Base-by-base conservation (phyloP, 2,329 filamentous ascomycete genomes). In the Epichloe hybrida region DNA sequence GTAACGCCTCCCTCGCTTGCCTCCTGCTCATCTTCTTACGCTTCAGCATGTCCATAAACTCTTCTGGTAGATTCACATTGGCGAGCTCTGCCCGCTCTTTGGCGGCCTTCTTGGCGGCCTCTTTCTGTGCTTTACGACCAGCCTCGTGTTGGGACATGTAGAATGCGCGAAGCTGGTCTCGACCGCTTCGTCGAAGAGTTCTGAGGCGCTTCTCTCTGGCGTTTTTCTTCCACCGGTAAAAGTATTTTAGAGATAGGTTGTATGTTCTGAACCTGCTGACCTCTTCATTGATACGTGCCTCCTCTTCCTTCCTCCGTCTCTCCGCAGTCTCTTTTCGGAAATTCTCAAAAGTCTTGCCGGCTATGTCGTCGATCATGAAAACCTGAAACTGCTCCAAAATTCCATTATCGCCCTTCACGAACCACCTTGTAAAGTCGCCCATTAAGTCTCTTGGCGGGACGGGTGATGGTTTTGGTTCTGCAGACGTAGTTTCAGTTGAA, bases 141-240 rank as follows among this genome's bases (percentile, higher is more conserved):
- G 61, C 65, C 17, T 56, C 61, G 36, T 63, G 61, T 49, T 69
- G 69, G 3, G 66, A 64, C 23, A 67, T 64, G 34, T 70, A 69
- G 58, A 73, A 78, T 2, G 66, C 62, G 27, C 69, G 70, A 55
- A 75, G 68, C 53, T 75, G 70, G 42, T 78, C 74, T 48, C 74
- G 72, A 21, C 74, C 76, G 40, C 72, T 69, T 35, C 69, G 69
- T 7, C 77, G 73, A 21, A 79, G 69, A n/a, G 69, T 68, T 50
- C 72, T 69, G 15, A 76, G 68, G 3, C 73, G 69, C 17, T 69
- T 70, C 44, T 72, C 68, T 12, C 76, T 69, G 8, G 72, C 74
- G 39, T 64, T 69, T 13, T 72, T 61, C 46, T 71, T 73, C 78
- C 78, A 81, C 17, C 67, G 67, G 56, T 80, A 79, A 53, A 80